Evolutionary conservation across 768 basidiomycete species (phyloP), one percentile per base, ranked within the genome.

Genomic region (Mycena vulgaris): DNA sequence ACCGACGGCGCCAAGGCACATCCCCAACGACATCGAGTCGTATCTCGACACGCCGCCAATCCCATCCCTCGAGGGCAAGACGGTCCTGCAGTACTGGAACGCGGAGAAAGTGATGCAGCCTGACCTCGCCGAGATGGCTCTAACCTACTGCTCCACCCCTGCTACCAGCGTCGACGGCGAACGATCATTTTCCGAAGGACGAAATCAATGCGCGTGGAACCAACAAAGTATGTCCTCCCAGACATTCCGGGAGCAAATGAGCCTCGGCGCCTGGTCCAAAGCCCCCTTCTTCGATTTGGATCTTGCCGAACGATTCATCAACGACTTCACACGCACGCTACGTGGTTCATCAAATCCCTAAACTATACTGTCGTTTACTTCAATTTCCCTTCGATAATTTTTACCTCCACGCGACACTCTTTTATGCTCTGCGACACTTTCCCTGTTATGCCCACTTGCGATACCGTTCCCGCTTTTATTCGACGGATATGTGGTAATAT

Each of bases 221-320:
- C 69, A 70, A 23, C 63, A 40, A 21, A 53, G 56, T 19, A 70
- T 70, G 69, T 70, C 69, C 3, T 70, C 69, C 23, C 63, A 70
- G 63, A 65, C 69, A 1, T 70, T 70, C 49, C 69, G 69, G 3
- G 63, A 70, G 31, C 69, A 70, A 39, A 70, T 70, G 69, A 59
- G 63, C 19, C 21, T 70, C 10, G 69, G 69, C 6, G 21, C 69
- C 17, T 70, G 63, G 69, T 64, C 27, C 10, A 48, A 55, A 1
- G 69, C 63, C 0, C 69, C 69, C 5, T 70, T 70, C 28, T 70
- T 70, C 23, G 33, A 70, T 28, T 45, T 70, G 2, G 57, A 66
- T 14, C 27, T 53, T 30, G 62, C 57, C 17, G 69, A 65, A 13
- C 25, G 37, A 28, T 66, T 70, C 0, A 33, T 70, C 4, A 14